A percentile compares a stretch with the other conserved stretches of the same genome.
Conservation (phyloP, 331 rosid species). For the Spiraea crenata region DNA sequence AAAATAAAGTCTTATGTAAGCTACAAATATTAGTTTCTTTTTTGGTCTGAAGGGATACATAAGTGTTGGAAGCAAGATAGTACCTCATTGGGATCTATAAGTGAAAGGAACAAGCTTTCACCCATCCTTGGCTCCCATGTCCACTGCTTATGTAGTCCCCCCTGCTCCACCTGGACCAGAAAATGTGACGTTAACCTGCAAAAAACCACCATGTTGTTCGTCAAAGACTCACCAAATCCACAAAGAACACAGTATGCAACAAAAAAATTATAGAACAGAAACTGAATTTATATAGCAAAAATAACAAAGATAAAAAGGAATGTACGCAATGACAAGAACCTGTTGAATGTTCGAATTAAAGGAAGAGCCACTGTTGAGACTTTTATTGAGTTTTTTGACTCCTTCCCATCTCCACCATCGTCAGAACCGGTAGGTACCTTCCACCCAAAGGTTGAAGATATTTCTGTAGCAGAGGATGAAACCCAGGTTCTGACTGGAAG, state of each 20-base stretch:
- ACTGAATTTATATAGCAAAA: neutral
- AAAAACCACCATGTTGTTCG: constrained; percentile 40
- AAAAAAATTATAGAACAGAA: neutral
- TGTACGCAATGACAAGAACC: constrained; percentile 49
- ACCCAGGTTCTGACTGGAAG: constrained; percentile 72
- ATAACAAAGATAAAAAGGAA: constrained; percentile 1
- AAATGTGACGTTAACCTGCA: constrained; percentile 89
- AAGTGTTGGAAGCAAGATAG: constrained; percentile 13
- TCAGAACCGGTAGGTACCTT: constrained; percentile 88
- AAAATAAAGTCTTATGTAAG: neutral
- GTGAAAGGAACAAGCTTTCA: constrained; percentile 87
- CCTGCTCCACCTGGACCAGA: constrained; percentile 66
- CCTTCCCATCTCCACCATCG: constrained; percentile 83
- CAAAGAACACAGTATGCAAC: neutral
- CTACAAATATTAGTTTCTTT: too few relatives aligned
- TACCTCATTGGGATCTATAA: constrained; percentile 86
- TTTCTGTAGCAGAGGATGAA: constrained; percentile 59
- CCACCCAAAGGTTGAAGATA: constrained; percentile 78
- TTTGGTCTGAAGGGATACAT: neutral
- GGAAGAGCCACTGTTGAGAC: constrained; percentile 68
- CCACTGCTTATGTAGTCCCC: constrained; percentile 76
- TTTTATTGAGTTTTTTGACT: constrained; percentile 66
- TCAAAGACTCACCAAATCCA: constrained; percentile 16
- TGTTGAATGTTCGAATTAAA: constrained; percentile 62
- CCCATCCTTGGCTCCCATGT: constrained; percentile 94